Evolutionary conservation across 805 yeast species (phyloP).

Genomic region (Millerago galiae): DNA sequence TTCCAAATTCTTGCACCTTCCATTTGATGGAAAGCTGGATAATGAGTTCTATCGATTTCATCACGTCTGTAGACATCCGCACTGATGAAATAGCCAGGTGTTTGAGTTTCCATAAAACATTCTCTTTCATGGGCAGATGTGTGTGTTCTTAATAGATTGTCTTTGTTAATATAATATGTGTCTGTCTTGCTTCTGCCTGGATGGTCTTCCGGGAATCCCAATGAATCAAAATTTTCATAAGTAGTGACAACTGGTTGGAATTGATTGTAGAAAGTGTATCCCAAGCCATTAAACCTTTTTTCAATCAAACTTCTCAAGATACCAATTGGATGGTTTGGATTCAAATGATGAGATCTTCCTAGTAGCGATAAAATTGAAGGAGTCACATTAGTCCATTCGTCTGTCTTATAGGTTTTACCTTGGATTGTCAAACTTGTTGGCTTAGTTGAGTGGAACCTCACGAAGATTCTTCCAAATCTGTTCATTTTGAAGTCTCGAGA

Average conservation of each 20-base stretch:
- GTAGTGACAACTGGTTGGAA: constrained; percentile 80
- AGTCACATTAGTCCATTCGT: constrained; percentile 83
- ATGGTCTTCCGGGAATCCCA: constrained; percentile 88
- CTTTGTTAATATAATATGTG: constrained; percentile 81
- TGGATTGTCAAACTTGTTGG: constrained; percentile 29
- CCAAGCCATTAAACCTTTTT: constrained; percentile 53
- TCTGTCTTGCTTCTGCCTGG: constrained; percentile 92
- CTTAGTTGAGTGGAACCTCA: constrained; percentile 4
- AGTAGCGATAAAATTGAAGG: constrained; percentile 62
- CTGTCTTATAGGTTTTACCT: constrained; percentile 49
- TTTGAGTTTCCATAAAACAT: constrained; percentile 53
- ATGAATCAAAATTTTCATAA: constrained; percentile 80
- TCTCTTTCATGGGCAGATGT: constrained; percentile 95
- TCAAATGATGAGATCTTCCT: constrained; percentile 65
- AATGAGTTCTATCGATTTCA: constrained; percentile 92
- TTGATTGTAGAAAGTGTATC: constrained; percentile 71
- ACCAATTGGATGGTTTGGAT: constrained; percentile 83
- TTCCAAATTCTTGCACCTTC: constrained; percentile 93
- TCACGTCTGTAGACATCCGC: constrained; percentile 97
- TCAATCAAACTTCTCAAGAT: constrained; percentile 74
- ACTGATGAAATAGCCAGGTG: constrained; percentile 86
- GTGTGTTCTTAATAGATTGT: constrained; percentile 76
- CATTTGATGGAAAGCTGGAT: constrained; percentile 96
- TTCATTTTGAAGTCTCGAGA: no score
- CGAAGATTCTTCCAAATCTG: no score